Base-by-base conservation (phyloP, 2,329 filamentous ascomycete species). In the Alternaria tenuissima region DNA sequence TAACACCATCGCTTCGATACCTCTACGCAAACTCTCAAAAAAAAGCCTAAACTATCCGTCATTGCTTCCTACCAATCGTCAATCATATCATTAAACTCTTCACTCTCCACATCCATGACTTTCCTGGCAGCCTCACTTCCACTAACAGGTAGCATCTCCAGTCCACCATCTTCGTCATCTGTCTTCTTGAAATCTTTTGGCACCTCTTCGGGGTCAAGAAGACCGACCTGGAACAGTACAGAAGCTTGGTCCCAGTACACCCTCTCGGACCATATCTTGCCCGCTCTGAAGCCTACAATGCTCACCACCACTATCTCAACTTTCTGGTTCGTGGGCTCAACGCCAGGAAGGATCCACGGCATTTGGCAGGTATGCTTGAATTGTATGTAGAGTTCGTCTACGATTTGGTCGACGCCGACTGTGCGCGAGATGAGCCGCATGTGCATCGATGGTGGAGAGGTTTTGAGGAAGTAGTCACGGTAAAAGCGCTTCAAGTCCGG, bases 241-340 rank as follows among this genome's bases (percentile, higher is more conserved):
- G 81, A 84, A 9, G 87, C 86, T 66, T 89, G 87, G 65, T 88
- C 87, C 86, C 86, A 89, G 69, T 88, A 88, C 4, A 87, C 75
- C 52, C 87, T 81, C 70, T 89, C 87, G 18, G 82, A 83, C 73
- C 82, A 85, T 12, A 88, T 72, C 63, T 82, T 84, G 0, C 83
- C 84, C 0, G 80, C 85, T 14, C 84, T 76, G 54, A 88, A 78
- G 30, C 82, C 82, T 2, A 88, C 85, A 8, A 89, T 84, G 53
- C 80, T 84, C 1, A 89, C 83, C 2, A 89, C 73, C 0, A 85
- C 81, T 3, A 87, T 79, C 68, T 89, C 86, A 2, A 89, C 85
- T 42, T 81, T 80, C 55, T 84, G 82, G 59, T 85, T 81, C 1
- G 87, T 89, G 0, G 87, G 81, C 11, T 83, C 80, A 0, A 89